Evolutionary conservation across 768 basidiomycete genomes (phyloP).

Genomic region (Boletus rubroflammeus): DNA sequence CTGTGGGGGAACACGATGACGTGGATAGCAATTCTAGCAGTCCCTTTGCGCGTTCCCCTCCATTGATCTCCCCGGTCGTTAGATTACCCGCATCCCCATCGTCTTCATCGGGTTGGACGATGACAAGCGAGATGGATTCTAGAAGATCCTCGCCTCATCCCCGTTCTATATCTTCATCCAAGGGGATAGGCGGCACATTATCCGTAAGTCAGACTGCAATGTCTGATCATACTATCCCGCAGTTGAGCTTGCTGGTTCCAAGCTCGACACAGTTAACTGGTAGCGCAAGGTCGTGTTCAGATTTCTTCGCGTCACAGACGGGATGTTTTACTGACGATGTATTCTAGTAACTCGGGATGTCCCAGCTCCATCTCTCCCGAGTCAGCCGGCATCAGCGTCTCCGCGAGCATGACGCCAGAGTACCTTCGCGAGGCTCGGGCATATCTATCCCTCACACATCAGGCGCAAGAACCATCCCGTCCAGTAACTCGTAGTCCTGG

Average conservation of each 20-base stretch:
- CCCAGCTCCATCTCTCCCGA: conserved; percentile 34
- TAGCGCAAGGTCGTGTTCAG: conserved; percentile 13
- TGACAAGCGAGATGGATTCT: conserved; percentile 23
- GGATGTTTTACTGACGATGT: conserved; percentile 1
- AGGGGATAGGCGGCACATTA: conserved; percentile 6
- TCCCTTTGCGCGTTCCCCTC: conserved; percentile 27
- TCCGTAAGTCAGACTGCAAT: conserved; percentile 4
- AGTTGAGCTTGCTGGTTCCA: conserved; percentile 30
- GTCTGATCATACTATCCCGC: conserved; percentile 18
- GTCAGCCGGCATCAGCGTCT: conserved; percentile 30
- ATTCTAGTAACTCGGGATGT: conserved; percentile 21
- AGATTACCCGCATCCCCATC: conserved; percentile 27
- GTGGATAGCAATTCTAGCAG: conserved; percentile 20
- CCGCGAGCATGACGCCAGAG: conserved; percentile 32
- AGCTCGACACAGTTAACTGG: conserved; percentile 7
- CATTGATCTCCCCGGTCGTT: conserved; percentile 27
- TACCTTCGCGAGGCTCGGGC: conserved; percentile 33
- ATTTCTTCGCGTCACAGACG: not conserved
- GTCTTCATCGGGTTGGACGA: conserved; percentile 29
- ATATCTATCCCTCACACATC: conserved; percentile 31
- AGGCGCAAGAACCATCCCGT: conserved; percentile 10
- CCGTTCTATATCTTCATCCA: conserved; percentile 9
- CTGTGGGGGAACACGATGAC: conserved; percentile 10
- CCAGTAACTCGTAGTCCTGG: conserved; percentile 18
- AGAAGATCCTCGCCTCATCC: conserved; percentile 10